Percentiles rank a stretch among this genome's conserved stretches.
Conservation (phyloP, 495 filamentous ascomycete species). For the Neurospora sp. region DNA sequence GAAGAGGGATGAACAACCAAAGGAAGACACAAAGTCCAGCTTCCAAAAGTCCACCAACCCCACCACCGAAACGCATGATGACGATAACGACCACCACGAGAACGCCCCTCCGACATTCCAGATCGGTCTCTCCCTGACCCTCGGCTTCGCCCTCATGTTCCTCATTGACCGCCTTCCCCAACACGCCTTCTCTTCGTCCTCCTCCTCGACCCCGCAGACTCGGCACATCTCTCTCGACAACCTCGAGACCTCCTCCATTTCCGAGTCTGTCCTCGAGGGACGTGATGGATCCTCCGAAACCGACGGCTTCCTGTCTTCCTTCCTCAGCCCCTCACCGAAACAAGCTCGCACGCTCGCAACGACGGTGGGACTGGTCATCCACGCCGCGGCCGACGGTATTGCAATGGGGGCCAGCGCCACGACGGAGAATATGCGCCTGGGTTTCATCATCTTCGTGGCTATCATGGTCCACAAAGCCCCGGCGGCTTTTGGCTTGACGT, state of each 20-base stretch:
- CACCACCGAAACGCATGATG: constrained; percentile 5
- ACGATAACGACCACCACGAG: constrained; percentile 13
- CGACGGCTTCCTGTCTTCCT: constrained; percentile 41
- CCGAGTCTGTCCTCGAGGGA: constrained; percentile 12
- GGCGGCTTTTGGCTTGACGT: constrained; percentile 88
- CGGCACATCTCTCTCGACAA: constrained; percentile 75
- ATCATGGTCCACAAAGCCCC: constrained; percentile 98
- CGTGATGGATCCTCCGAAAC: constrained; percentile 25
- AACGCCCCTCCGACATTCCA: constrained; percentile 43
- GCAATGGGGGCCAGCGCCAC: constrained; percentile 82
- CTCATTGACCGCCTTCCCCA: constrained; percentile 82
- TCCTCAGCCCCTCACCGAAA: constrained; percentile 36
- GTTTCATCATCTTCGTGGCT: constrained; percentile 83
- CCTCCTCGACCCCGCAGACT: constrained; percentile 41
- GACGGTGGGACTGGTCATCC: constrained; percentile 89
- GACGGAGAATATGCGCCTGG: constrained; percentile 59
- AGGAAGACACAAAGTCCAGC: background rate
- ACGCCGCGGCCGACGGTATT: constrained; percentile 92
- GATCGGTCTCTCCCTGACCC: constrained; percentile 75
- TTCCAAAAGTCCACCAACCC: background rate
- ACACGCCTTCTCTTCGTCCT: constrained; percentile 47
- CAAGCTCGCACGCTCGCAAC: constrained; percentile 54
- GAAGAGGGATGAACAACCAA: background rate
- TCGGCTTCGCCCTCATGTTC: constrained; percentile 95
- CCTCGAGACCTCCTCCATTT: constrained; percentile 42